phyloP scores from a whole-genome alignment of 2,329 filamentous ascomycete genomes.

The Colletotrichum graminicola region DNA sequence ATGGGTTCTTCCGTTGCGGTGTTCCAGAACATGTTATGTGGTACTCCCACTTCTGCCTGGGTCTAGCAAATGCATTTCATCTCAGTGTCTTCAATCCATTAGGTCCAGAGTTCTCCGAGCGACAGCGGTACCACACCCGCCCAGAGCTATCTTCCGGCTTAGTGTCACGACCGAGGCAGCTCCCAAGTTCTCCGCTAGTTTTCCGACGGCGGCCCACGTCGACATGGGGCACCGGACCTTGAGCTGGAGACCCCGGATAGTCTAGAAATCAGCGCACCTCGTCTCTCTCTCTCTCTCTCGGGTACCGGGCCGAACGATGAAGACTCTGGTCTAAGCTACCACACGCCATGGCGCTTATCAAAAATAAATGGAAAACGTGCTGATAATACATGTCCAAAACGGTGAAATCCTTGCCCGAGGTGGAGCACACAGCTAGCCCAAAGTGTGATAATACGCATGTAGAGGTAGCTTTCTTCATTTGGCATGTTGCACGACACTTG shows the following conservation, averaged over 20 bases:
- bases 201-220: slow-evolving; percentile 30
- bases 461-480: neutral
- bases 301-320: neutral
- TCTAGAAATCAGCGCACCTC: slow-evolving; percentile 17
- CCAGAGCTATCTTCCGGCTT: neutral
- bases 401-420: slow-evolving; percentile 30
- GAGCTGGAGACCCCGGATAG: slow-evolving; percentile 12
- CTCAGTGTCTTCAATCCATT: neutral
- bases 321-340: neutral
- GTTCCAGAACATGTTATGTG: slow-evolving; percentile 19
- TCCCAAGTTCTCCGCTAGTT: slow-evolving; percentile 33
- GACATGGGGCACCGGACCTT: slow-evolving; percentile 3
- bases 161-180: neutral
- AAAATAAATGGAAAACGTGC: neutral
- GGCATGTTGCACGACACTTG: neutral
- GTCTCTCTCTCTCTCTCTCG: neutral
- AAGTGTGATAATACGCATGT: neutral
- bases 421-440: slow-evolving; percentile 7
- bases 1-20: neutral
- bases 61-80: neutral
- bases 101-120: neutral
- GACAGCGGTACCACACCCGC: neutral
- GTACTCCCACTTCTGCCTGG: neutral
- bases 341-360: neutral
- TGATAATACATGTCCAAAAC: neutral